phyloP scores from a whole-genome alignment of 1,139 yeast genomes.

The Chernovozyma sophiae-reginae region DNA sequence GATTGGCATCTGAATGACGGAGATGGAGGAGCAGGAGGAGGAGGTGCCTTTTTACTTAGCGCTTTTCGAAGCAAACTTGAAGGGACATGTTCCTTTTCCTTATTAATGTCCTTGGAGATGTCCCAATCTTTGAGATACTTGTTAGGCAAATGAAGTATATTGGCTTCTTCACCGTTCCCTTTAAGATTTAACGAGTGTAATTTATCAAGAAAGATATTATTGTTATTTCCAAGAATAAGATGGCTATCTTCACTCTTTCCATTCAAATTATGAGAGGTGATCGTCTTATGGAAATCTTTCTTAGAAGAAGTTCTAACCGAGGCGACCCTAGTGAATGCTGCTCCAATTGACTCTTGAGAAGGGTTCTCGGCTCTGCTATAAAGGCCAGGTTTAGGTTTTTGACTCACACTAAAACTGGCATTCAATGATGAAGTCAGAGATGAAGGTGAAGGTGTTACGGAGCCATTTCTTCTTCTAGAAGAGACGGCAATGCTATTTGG shows the following conservation, averaged over 20 bases:
- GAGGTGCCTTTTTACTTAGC: constrained; percentile 16
- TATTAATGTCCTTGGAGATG: background rate
- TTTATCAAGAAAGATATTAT: constrained; percentile 17
- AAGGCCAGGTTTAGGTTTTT: constrained; percentile 4
- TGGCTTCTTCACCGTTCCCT: constrained; percentile 6
- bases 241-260: constrained; percentile 7
- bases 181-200: constrained; percentile 8
- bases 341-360: constrained; percentile 24
- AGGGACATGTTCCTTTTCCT: background rate
- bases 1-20: too few species aligned
- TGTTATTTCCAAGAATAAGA: constrained; percentile 15
- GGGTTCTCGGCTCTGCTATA: constrained; percentile 5
- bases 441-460: constrained; percentile 5
- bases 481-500: background rate
- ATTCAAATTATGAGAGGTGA: constrained; percentile 27
- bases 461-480: background rate
- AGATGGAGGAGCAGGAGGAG: constrained; percentile 36
- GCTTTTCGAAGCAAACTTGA: constrained; percentile 4
- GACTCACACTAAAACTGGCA: background rate
- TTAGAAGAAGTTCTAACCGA: constrained; percentile 35
- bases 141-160: constrained; percentile 26
- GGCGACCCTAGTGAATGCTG: constrained; percentile 29
- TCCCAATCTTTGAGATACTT: constrained; percentile 21
- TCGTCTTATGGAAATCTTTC: constrained; percentile 36
- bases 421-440: constrained; percentile 7